Evolutionary conservation across 495 filamentous ascomycete species (phyloP), one percentile per base, ranked within the genome.

Genomic region (Cercophora sp.): DNA sequence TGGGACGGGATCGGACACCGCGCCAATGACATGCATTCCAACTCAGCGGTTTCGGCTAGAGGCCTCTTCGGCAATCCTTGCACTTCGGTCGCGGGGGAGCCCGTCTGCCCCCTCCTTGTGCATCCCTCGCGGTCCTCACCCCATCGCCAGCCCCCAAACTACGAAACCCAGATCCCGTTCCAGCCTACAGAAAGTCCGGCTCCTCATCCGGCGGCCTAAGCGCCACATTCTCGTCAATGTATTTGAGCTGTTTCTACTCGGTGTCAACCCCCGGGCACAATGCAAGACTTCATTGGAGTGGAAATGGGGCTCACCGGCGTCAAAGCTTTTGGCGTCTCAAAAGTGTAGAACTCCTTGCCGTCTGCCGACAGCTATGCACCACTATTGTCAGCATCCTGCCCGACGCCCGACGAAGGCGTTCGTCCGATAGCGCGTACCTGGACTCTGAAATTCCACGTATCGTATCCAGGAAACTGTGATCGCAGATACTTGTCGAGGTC

Each of bases 261-360:
- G 8, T 5, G 41, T 44, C 22, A 44, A 24, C 22, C 16, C 10
- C 24, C n/a, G 22, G 8, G 24, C 8, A 13, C 41, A 13, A 8
- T 3, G 20, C 20, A n/a, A n/a, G n/a, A n/a, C n/a, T n/a, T n/a
- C n/a, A 16, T 16, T 44, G 13, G 20, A 13, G 9, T 26, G 19
- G 16, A n/a, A 8, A 2, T 39, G 2, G 13, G 10, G 18, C 41
- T 26, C 4, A 44, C 41, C 22, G 3, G 9, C n/a, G 41, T 44
- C 22, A 44, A 15, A 5, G 22, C 22, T 27, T 44, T 27, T 24
- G 41, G 41, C 41, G 41, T 44, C 8, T 44, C 20, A 27, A 44
- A 44, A 24, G 29, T 27, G 22, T 24, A 44, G 11, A 44, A 44
- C 22, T 44, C 41, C 22, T 27, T 44, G 22, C 41, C 41, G n/a